Evolutionary conservation across 2,329 filamentous ascomycete species (phyloP), one percentile per base, ranked within the genome.

Genomic region (Monosporascus sp.): DNA sequence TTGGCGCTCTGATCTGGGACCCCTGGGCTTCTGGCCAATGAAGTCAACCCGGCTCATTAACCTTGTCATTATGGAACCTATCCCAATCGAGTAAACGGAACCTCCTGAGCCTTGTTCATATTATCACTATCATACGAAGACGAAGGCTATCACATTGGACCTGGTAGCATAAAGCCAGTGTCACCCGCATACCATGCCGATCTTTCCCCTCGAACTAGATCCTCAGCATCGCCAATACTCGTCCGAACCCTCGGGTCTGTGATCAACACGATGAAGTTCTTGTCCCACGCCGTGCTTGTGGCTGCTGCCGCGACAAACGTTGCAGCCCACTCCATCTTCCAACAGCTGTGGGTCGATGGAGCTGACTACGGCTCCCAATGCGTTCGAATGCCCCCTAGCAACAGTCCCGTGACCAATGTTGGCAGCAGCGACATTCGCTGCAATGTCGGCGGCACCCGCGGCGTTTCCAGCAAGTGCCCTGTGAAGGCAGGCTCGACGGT

Each of bases 281-380:
- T 63, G 46, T 52, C 70, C 37, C 56, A 70, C 51, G 58, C 68
- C 45, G 56, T 65, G 20, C 57, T 71, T 38, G 61, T 65, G 51
- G 69, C 68, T n/a, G 56, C 74, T 24, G 66, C 69, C 41, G 71
- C 70, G 22, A 64, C 66, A 25, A 59, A 72, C 38, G 75, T 71
- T 20, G 63, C 73, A 38, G 74, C 69, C 37, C 80, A 82, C 56
- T 73, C 79, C 49, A 73, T 72, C 41, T 81, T 79, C 67, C 78
- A 82, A 59, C 64, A 75, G 27, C 66, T 79, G n/a, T 80, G 75
- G 75, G 74, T 78, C 11, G 72, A 78, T 52, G 75, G 73, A 5
- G 68, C 71, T 24, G 76, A 73, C 50, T 56, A 73, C 67, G 72
- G 69, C 27, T 57, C 64, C 2, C 69, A 74, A 59, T 82, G 79